Conservation (phyloP, 2,329 filamentous ascomycete species). For the Ceratocystis destructans region DNA sequence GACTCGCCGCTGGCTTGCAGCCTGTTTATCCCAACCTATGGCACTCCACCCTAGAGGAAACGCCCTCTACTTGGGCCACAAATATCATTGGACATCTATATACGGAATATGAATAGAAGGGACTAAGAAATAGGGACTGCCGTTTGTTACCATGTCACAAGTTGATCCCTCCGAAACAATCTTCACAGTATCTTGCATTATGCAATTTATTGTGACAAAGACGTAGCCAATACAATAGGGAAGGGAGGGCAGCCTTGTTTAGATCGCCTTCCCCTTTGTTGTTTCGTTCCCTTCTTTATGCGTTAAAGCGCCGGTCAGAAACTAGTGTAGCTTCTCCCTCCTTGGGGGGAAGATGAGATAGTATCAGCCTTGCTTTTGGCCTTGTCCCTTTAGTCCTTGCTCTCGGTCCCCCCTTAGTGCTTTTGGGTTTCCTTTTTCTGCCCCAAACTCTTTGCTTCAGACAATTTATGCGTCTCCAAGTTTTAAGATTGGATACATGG, state of each 20-base stretch:
- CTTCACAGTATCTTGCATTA: not conserved
- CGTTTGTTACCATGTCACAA: not conserved
- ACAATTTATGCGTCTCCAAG: not conserved
- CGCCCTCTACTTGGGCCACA: not conserved
- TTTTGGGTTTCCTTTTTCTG: not conserved
- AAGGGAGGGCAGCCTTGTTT: too few species aligned
- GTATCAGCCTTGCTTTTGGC: not conserved
- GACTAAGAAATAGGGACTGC: not conserved
- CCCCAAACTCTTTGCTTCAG: not conserved
- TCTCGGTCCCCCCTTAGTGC: not conserved
- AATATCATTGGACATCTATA: not conserved
- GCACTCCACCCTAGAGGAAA: not conserved
- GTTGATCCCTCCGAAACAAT: not conserved
- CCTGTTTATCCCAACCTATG: not conserved
- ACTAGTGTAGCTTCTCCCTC: not conserved
- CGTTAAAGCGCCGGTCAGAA: not conserved
- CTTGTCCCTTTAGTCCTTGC: not conserved
- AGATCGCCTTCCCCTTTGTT: not conserved
- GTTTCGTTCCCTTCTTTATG: not conserved
- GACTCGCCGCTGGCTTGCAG: not conserved
- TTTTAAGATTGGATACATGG: not conserved
- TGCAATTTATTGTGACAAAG: not conserved
- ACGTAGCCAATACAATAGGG: not conserved
- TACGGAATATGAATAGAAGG: not conserved
- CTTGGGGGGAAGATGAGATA: not conserved